phyloP scores from a whole-genome alignment of 208 protist species.

The Leishmania braziliensis region DNA sequence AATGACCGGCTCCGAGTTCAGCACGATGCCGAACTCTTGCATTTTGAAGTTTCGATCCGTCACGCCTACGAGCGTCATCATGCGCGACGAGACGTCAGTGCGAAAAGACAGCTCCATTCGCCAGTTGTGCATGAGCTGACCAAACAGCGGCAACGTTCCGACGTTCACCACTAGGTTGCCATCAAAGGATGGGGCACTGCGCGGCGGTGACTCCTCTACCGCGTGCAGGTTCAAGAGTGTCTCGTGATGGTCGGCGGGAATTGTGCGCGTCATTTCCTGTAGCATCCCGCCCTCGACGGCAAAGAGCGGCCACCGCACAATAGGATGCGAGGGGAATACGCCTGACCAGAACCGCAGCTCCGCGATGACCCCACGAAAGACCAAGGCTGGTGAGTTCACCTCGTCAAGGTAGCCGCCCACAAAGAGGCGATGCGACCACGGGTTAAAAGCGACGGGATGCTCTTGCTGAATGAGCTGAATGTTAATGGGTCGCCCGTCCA shows the following conservation, averaged over 20 bases:
- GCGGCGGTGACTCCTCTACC: conserved; percentile 51
- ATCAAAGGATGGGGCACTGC: conserved; percentile 72
- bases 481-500: conserved; percentile 59
- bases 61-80: conserved; percentile 83
- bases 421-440: conserved; percentile 88
- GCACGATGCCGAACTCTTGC: conserved; percentile 85
- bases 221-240: conserved; percentile 66
- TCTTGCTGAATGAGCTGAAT: conserved; percentile 85
- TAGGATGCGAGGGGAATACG: conserved; percentile 41
- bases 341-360: conserved; percentile 82
- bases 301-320: conserved; percentile 79
- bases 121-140: conserved; percentile 90
- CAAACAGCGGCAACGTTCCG: conserved; percentile 70
- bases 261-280: conserved; percentile 68
- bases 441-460: conserved; percentile 87
- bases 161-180: conserved; percentile 80
- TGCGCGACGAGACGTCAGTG: conserved; percentile 66
- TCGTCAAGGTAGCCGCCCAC: conserved; percentile 82
- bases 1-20: conserved; percentile 85
- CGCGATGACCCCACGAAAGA: conserved; percentile 74
- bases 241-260: conserved; percentile 77
- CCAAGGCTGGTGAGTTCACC: conserved; percentile 51
- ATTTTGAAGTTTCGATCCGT: conserved; percentile 87
- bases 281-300: conserved; percentile 54
- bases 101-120: conserved; percentile 85